Evolutionary conservation across 345 rosid species (phyloP).

Genomic region (Acer saccharum): DNA sequence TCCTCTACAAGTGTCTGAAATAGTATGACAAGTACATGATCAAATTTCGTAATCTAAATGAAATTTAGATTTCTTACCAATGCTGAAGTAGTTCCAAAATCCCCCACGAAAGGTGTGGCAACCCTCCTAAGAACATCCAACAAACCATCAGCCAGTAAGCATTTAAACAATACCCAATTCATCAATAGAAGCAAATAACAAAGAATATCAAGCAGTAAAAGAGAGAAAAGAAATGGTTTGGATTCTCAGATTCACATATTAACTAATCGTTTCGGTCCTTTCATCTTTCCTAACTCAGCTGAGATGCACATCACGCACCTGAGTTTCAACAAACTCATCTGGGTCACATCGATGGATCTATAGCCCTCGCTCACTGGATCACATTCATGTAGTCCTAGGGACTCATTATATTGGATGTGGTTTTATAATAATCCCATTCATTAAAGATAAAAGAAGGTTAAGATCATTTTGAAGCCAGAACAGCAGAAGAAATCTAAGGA

Average conservation of each 20-base stretch:
- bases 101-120: slow-evolving; percentile 76
- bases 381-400: neutral
- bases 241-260: neutral
- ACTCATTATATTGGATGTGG: neutral
- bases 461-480: slow-evolving; percentile 1
- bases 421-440: neutral
- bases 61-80: slow-evolving; percentile 49
- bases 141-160: slow-evolving; percentile 10
- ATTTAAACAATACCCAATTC: neutral
- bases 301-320: neutral
- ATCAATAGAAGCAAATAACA: slow-evolving; percentile 9
- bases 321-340: neutral
- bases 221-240: slow-evolving; percentile 6
- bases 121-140: slow-evolving; percentile 51
- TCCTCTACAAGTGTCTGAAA: neutral
- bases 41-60: neutral
- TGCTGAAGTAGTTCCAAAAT: slow-evolving; percentile 84
- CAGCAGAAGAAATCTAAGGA: neutral
- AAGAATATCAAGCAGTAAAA: neutral
- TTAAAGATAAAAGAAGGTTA: neutral
- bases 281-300: neutral
- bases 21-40: neutral
- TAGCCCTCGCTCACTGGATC: neutral
- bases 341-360: neutral
- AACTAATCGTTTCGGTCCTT: neutral